Evolutionary conservation across 305 asterid species (phyloP).

Genomic region (Rubia tinctorum): DNA sequence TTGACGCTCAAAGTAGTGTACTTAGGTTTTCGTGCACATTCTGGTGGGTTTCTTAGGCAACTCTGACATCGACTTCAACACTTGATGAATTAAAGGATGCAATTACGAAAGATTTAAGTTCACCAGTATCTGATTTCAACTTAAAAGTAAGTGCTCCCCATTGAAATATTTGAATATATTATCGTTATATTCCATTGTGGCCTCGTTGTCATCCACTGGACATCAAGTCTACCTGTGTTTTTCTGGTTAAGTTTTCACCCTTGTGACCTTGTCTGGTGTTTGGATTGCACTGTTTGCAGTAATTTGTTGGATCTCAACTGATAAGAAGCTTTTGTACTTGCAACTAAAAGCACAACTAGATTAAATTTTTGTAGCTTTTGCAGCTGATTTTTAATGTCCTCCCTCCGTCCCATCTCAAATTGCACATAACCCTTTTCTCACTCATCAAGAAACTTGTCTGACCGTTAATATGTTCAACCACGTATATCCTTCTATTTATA

Average conservation of each 20-base stretch:
- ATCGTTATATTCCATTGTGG: background rate
- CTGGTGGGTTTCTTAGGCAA: constrained; percentile 52
- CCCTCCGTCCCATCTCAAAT: too few species aligned
- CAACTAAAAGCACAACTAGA: background rate
- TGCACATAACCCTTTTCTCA: too few species aligned
- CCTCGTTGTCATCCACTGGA: background rate
- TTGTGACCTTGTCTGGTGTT: constrained; percentile 3
- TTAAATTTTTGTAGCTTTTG: too few species aligned
- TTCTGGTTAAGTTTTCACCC: background rate
- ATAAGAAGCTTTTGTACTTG: background rate
- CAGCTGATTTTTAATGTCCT: too few species aligned
- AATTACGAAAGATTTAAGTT: constrained; percentile 39
- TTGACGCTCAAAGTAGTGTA: too few species aligned
- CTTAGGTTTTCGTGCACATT: too few species aligned
- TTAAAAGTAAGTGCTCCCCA: constrained; percentile 49
- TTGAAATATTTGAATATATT: background rate
- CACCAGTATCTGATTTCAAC: constrained; percentile 59
- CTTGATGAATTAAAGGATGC: constrained; percentile 69
- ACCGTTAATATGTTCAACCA: too few species aligned
- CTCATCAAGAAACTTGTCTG: too few species aligned
- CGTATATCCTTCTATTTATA: too few species aligned
- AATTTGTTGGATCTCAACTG: constrained; percentile 4
- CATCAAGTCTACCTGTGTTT: background rate
- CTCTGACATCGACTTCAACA: constrained; percentile 58
- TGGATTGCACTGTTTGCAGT: background rate